Evolutionary conservation across 164 flowering plant species (phyloP).

Genomic region (Liquidambar formosana): DNA sequence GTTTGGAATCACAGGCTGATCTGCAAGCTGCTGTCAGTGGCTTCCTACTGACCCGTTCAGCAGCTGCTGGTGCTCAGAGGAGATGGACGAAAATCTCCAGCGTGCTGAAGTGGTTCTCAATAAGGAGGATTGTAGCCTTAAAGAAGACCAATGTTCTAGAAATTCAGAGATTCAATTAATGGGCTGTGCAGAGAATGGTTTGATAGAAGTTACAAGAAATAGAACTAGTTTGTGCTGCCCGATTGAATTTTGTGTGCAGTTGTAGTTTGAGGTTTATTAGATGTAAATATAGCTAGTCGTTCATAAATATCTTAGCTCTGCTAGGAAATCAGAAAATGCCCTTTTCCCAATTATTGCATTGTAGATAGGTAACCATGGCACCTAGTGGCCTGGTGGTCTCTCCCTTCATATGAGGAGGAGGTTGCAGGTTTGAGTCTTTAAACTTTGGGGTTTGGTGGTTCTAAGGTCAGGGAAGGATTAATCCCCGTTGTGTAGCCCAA

Average conservation of each 20-base stretch:
- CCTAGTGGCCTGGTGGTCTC: no score
- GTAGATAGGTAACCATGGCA: no score
- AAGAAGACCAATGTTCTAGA: conserved; percentile 17
- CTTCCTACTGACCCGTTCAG: conserved; percentile 38
- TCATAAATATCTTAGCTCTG: background rate
- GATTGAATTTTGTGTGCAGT: conserved; percentile 22
- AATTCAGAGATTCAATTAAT: conserved; percentile 21
- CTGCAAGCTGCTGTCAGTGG: conserved; percentile 46
- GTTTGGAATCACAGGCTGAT: conserved; percentile 43
- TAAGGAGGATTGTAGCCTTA: conserved; percentile 23
- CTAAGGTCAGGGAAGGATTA: no score
- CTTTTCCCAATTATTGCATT: background rate
- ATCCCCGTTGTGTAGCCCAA: no score
- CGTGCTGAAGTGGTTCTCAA: conserved; percentile 50
- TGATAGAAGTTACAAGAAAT: conserved; percentile 1
- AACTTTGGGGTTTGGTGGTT: no score
- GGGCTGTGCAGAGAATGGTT: conserved; percentile 3
- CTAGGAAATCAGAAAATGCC: background rate
- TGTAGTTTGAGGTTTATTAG: conserved; percentile 6
- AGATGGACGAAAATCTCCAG: conserved; percentile 56
- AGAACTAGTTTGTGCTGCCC: conserved; percentile 19
- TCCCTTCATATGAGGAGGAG: no score
- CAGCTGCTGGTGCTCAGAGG: conserved; percentile 39
- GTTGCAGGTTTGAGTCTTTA: no score
- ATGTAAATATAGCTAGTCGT: conserved; percentile 15